phyloP scores from a whole-genome alignment of 257 asterid genomes.

The Lithospermum erythrorhizon region DNA sequence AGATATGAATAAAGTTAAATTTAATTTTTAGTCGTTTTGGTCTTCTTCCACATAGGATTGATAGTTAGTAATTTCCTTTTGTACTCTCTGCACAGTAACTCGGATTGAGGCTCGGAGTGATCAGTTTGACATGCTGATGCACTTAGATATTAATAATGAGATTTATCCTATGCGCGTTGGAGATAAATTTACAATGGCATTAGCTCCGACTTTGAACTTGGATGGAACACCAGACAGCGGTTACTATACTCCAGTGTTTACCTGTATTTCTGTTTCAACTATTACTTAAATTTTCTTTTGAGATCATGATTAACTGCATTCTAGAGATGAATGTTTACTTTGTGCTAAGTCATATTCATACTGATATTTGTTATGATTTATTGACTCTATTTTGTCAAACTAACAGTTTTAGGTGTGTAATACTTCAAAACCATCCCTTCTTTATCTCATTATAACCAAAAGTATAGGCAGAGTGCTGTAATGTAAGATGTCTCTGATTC shows the following conservation, averaged over 20 bases:
- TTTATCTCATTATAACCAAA: too few relatives aligned
- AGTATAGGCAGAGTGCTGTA: too few relatives aligned
- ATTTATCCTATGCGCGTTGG: constrained; percentile 65
- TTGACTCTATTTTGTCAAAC: neutral
- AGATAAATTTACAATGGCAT: constrained; percentile 79
- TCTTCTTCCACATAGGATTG: neutral
- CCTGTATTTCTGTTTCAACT: neutral
- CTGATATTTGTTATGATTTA: neutral
- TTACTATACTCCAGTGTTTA: constrained; percentile 51
- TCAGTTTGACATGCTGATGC: constrained; percentile 74
- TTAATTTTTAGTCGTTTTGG: neutral
- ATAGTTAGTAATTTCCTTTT: neutral
- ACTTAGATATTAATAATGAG: constrained; percentile 66
- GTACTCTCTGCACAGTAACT: constrained; percentile 28
- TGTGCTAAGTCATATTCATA: neutral
- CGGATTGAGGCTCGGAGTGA: constrained; percentile 82
- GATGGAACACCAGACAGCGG: constrained; percentile 94
- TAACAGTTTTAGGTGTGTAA: neutral
- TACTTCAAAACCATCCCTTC: too few relatives aligned
- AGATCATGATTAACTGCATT: neutral
- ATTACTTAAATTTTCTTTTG: too few relatives aligned
- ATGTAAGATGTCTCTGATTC: too few relatives aligned
- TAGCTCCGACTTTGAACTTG: constrained; percentile 84
- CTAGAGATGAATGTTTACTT: too few relatives aligned
- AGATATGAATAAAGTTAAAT: neutral